A percentile compares a stretch with the other conserved stretches of the same genome.
phyloP scores from a whole-genome alignment of 2,329 filamentous ascomycete species.

The Dactylellina cionopaga region DNA sequence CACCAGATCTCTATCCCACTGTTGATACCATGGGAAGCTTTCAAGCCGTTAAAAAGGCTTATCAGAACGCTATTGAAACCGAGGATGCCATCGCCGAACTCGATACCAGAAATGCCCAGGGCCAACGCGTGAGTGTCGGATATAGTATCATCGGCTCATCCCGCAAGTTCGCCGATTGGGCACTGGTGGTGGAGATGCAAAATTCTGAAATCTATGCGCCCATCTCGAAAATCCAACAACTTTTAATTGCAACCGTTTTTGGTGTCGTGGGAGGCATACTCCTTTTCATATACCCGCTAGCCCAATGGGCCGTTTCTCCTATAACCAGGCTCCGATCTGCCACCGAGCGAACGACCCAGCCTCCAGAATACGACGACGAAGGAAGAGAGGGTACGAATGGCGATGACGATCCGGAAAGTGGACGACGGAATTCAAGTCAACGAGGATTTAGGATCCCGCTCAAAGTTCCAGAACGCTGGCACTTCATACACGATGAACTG shows the following conservation, averaged over 20 bases:
- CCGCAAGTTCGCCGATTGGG: constrained; percentile 76
- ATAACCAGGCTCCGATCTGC: constrained; percentile 80
- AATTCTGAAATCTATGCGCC: constrained; percentile 78
- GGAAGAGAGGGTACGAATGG: constrained; percentile 49
- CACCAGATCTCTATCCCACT: constrained; percentile 34
- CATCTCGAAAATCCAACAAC: constrained; percentile 77
- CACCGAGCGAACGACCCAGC: constrained; percentile 71
- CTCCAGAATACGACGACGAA: constrained; percentile 52
- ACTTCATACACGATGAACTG: constrained; percentile 81
- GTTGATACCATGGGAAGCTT: constrained; percentile 51
- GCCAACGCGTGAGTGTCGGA: constrained; percentile 77
- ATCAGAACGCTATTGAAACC: constrained; percentile 33
- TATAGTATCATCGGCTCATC: constrained; percentile 75
- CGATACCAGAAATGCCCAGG: constrained; percentile 75
- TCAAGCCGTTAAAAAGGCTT: constrained; percentile 50
- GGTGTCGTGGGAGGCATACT: constrained; percentile 79
- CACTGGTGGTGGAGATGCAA: constrained; percentile 80
- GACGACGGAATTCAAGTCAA: constrained; percentile 59
- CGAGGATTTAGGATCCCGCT: constrained; percentile 82
- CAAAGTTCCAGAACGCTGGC: constrained; percentile 79
- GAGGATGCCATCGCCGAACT: constrained; percentile 46
- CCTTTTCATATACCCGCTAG: constrained; percentile 78
- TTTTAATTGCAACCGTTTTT: constrained; percentile 85
- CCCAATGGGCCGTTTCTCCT: constrained; percentile 82
- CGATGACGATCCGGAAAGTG: constrained; percentile 54